phyloP scores from a whole-genome alignment of 169 alveolate species.

The Plasmodium yoelii region DNA sequence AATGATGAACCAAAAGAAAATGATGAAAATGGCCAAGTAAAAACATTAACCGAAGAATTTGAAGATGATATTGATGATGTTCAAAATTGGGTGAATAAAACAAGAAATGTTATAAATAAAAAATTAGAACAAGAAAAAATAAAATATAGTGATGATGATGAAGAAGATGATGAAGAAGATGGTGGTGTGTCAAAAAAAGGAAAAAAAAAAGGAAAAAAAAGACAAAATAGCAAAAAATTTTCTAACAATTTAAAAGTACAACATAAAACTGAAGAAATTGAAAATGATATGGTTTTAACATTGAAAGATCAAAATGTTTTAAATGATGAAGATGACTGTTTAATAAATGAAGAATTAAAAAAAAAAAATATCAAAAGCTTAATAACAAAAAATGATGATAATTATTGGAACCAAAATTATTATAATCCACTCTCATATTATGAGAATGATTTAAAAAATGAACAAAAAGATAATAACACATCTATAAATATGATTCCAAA shows the following conservation, averaged over 20 bases:
- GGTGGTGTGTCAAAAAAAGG: not conserved
- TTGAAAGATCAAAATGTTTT: conserved; percentile 39
- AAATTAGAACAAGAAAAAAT: conserved; percentile 27
- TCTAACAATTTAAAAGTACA: conserved; percentile 35
- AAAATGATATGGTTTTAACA: conserved; percentile 53
- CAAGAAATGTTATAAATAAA: conserved; percentile 50
- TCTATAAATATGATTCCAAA: conserved; percentile 45
- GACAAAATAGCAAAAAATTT: conserved; percentile 1
- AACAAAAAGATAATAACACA: conserved; percentile 7
- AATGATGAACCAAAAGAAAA: not conserved
- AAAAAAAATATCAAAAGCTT: conserved; percentile 36
- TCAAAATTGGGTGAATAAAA: conserved; percentile 47
- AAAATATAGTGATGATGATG: conserved; percentile 71
- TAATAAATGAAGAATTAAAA: conserved; percentile 69
- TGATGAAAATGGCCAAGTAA: not conserved
- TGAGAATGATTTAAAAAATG: conserved; percentile 16
- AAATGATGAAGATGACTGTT: conserved; percentile 46
- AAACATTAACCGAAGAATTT: conserved; percentile 45
- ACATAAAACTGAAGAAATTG: conserved; percentile 64
- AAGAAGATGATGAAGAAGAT: conserved; percentile 36
- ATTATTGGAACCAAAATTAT: conserved; percentile 52
- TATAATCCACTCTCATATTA: conserved; percentile 64
- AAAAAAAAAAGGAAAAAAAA: conserved; percentile 15
- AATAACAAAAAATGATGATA: conserved; percentile 49
- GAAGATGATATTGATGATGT: conserved; percentile 67